Evolutionary conservation across 2,329 filamentous ascomycete genomes (phyloP).

Genomic region (Colletotrichum tofieldiae): DNA sequence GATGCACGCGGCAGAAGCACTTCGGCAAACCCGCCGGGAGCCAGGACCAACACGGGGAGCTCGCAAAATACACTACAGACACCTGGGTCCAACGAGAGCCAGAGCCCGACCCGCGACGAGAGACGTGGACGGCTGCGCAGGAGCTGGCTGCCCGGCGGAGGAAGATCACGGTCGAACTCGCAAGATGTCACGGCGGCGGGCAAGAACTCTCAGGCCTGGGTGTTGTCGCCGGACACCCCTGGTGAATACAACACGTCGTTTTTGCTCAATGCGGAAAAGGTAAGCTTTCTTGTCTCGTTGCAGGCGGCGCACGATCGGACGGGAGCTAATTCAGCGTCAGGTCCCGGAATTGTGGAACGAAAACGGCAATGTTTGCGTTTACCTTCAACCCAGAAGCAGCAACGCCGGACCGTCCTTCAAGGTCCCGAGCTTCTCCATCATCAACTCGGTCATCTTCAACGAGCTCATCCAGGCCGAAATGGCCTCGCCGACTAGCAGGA

Average conservation of each 20-base stretch:
- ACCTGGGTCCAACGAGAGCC: conserved; percentile 56
- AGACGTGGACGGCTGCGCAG: conserved; percentile 62
- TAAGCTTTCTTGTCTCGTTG: conserved; percentile 49
- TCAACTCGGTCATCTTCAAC: conserved; percentile 69
- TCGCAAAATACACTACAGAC: conserved; percentile 40
- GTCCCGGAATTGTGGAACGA: conserved; percentile 79
- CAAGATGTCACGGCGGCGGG: conserved; percentile 48
- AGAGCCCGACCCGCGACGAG: conserved; percentile 59
- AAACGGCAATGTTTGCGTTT: conserved; percentile 69
- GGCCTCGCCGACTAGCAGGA: conserved; percentile 49
- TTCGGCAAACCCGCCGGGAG: conserved; percentile 62
- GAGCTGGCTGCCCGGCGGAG: conserved; percentile 68
- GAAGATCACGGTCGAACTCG: conserved; percentile 67
- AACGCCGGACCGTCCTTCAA: conserved; percentile 73
- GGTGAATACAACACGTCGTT: conserved; percentile 71
- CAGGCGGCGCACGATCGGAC: conserved; percentile 39
- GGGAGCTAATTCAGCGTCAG: conserved; percentile 52
- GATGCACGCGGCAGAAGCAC: conserved; percentile 62
- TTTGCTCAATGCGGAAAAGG: conserved; percentile 70
- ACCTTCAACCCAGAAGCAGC: conserved; percentile 67
- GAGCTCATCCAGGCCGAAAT: conserved; percentile 66
- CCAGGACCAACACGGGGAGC: conserved; percentile 44
- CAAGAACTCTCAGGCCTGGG: conserved; percentile 63
- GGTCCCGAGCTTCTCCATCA: conserved; percentile 68
- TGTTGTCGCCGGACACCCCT: conserved; percentile 66